Base-by-base conservation (phyloP, 2,329 filamentous ascomycete species). In the Neonectria sp. region DNA sequence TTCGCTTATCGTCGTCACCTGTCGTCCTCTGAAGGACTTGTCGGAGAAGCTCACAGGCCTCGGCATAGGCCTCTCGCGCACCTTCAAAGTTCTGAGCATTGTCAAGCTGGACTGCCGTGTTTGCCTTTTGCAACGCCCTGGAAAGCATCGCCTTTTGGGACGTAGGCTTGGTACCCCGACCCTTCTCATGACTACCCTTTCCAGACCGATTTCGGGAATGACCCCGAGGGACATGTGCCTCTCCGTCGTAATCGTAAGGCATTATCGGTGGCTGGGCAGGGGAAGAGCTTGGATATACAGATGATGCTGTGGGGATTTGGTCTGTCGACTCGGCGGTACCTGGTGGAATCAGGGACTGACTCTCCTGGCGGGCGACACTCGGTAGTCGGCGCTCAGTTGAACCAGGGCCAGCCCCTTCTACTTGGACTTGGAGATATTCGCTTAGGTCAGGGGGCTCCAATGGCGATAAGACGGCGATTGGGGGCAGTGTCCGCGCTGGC, bases 121-220 rank as follows among this genome's bases (percentile, higher is more conserved):
- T 98, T 56, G 96, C 96, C 82, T 98, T 97, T 78, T 97, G 93
- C 61, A 99, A 84, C 1, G 96, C 96, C 74, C 93, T 93, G n/a
- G 95, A 97, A 40, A 99, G 87, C 95, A 98, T 98, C 12, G 92
- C 93, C 84, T 98, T 98, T 79, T 98, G 93, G 1, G 93, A 94
- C 15, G 89, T 89, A n/a, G 82, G 82, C 68, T 86, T 86, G n/a
- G 67, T 46, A 17, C 68, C 64, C 11, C 77, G 76, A 49, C 62
- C 62, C 60, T 73, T 81, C 37, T 82, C 80, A 37, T 66, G 69
- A 61, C 79, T 82, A 13, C 78, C 74, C 40, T 77, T 82, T 8
- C 76, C 77, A 55, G 74, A 79, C 29, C 78, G 77, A 46, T 72
- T 78, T 48, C 77, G 74, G 2, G 79, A 77, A 64, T 80, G 80